phyloP scores from a whole-genome alignment of 2,329 filamentous ascomycete genomes.

The Colletotrichum shisoi region DNA sequence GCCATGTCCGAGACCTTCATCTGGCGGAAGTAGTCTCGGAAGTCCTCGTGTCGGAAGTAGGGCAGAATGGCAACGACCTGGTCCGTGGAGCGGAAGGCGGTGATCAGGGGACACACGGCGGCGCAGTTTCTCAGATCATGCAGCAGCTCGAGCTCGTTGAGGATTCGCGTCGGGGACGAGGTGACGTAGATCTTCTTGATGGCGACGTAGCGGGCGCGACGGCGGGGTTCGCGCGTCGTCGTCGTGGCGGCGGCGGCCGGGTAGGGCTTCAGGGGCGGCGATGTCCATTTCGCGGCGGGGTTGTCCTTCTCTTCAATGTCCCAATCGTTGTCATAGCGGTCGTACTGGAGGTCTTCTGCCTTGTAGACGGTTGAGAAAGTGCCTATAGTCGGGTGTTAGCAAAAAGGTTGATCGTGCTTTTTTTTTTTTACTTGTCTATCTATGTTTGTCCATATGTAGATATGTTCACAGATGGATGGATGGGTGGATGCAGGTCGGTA shows the following conservation, averaged over 20 bases:
- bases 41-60: slow-evolving; percentile 95
- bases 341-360: slow-evolving; percentile 89
- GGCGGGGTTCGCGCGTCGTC: slow-evolving; percentile 22
- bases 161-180: slow-evolving; percentile 88
- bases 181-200: slow-evolving; percentile 99
- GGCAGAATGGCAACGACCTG: slow-evolving; percentile 95
- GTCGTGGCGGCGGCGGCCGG: slow-evolving; percentile 48
- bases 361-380: slow-evolving; percentile 99
- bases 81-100: slow-evolving; percentile 92
- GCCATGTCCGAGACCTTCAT: slow-evolving; percentile 87
- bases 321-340: slow-evolving; percentile 86
- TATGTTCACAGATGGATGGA: background rate
- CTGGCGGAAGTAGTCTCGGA: slow-evolving; percentile 90
- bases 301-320: slow-evolving; percentile 73
- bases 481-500: slow-evolving; percentile 33
- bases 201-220: slow-evolving; percentile 78
- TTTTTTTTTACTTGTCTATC: too few relatives aligned
- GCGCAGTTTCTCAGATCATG: slow-evolving; percentile 83
- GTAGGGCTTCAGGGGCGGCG: slow-evolving; percentile 69
- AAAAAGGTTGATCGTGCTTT: too few relatives aligned
- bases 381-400: slow-evolving; percentile 60
- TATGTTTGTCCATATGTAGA: too few relatives aligned
- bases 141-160: slow-evolving; percentile 94
- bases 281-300: slow-evolving; percentile 67
- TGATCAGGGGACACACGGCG: slow-evolving; percentile 93